phyloP scores from a whole-genome alignment of 202 grass and related monocot species.

The Digitaria exilis region DNA sequence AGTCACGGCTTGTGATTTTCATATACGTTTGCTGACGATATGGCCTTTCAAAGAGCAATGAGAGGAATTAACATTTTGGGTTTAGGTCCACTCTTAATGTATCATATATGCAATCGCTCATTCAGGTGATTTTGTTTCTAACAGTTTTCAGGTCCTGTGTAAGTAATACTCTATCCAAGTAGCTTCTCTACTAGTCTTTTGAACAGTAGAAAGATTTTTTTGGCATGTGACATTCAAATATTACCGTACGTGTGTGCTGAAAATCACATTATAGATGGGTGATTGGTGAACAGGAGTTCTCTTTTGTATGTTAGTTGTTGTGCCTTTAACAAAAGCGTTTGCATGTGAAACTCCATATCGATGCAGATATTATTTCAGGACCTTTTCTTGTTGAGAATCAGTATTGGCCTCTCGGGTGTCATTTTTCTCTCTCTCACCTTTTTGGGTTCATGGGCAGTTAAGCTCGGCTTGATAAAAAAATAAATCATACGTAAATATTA shows the following conservation, averaged over 20 bases:
- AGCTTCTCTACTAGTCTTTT: not conserved
- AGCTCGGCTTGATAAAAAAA: not conserved
- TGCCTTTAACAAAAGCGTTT: not conserved
- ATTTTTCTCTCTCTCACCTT: not conserved
- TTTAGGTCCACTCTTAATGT: not conserved
- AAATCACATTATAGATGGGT: not conserved
- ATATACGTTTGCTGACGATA: constrained; percentile 19
- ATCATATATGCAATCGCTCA: not conserved
- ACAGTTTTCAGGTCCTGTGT: not conserved
- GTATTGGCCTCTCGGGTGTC: not conserved
- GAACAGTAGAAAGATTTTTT: not conserved
- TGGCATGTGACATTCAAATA: not conserved
- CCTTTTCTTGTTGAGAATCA: not conserved
- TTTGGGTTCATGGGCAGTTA: not conserved
- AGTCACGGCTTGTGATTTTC: constrained; percentile 5
- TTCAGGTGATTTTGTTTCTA: not conserved
- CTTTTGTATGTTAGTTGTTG: not conserved
- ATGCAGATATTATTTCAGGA: not conserved
- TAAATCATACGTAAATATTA: not conserved
- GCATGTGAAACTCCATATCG: not conserved
- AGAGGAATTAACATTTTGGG: not conserved
- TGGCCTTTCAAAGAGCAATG: not conserved
- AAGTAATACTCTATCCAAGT: constrained; percentile 6
- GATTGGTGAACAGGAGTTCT: not conserved
- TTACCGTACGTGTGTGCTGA: not conserved